Evolutionary conservation across 108 stramenopile species (phyloP), one percentile per base, ranked within the genome.

Genomic region (Nannochloropsis gaditana): DNA sequence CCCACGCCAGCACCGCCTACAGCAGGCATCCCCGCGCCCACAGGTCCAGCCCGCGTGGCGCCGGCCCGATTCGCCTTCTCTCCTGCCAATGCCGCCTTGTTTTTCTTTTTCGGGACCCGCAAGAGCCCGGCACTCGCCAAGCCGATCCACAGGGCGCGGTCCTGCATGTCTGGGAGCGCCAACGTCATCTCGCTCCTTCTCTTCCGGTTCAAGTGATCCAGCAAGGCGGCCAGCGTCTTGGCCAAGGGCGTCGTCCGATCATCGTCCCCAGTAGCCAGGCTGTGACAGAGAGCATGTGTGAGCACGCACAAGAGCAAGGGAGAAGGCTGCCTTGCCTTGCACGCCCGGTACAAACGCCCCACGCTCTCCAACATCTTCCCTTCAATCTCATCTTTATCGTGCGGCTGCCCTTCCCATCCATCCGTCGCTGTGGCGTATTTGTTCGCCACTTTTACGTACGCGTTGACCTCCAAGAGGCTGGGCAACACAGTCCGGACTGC

Each of bases 281-380:
- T 73, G n/a, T 73, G 59, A 6, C 59, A 73, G 2, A 73, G n/a
- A 2, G 59, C 15, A 73, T 73, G 59, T n/a, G 19, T 73, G 4
- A 73, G 19, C 59, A 73, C n/a, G 59, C 59, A 73, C 59, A 73
- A 73, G 3, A 73, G n/a, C 15, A 73, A 8, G 19, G 59, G 59
- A 73, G 59, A 73, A 73, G 59, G 59, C 59, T 73, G 59, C 59
- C 59, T 73, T n/a, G 59, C 59, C n/a, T 73, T 73, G n/a, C 59
- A 73, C 59, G 59, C 15, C n/a, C 59, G 59, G 59, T 73, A 73
- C 8, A 73, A 73, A 15, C 59, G 15, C 59, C 59, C 59, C 59
- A 73, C 59, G 59, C 59, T 73, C 6, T 73, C 59, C 4, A 73
- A n/a, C 59, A 73, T 73, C 59, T 73, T 73, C 8, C 3, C 59